Evolutionary conservation across 1,284 basidiomycete species (phyloP).

Genomic region (Marasmius oreades): DNA sequence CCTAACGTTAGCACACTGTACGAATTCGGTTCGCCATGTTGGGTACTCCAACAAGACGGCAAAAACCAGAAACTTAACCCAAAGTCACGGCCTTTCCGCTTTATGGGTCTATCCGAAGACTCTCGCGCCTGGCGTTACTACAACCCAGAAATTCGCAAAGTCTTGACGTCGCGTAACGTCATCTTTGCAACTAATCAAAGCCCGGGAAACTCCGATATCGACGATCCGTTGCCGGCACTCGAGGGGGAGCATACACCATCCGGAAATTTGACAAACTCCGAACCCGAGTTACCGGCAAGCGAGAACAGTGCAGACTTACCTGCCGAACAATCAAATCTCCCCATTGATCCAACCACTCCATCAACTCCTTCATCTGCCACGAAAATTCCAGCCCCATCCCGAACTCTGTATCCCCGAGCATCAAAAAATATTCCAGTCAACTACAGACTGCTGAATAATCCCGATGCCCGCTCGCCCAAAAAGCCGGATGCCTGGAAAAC

Average conservation of each 20-base stretch:
- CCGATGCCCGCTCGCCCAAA: no score
- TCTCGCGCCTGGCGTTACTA: conserved; percentile 19
- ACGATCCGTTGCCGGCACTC: not conserved
- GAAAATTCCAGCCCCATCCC: not conserved
- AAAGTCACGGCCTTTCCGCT: conserved; percentile 19
- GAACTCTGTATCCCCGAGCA: no score
- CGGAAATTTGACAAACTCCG: no score
- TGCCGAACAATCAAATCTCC: no score
- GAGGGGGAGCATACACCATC: not conserved
- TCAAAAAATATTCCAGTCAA: no score
- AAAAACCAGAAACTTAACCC: conserved; percentile 11
- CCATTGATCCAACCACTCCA: no score
- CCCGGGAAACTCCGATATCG: not conserved
- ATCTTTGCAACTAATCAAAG: not conserved
- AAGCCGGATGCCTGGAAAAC: no score
- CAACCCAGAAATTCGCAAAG: conserved; percentile 11
- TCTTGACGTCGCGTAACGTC: conserved; percentile 22
- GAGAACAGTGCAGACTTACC: not conserved
- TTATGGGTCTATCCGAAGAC: conserved; percentile 20
- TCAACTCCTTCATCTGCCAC: not conserved
- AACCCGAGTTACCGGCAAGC: not conserved
- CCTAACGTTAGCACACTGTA: conserved; percentile 18
- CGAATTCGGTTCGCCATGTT: conserved; percentile 13
- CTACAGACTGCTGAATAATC: no score
- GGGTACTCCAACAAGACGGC: conserved; percentile 10